Base-by-base conservation (phyloP, 148 eudicot species). In the Fallopia convolvulus region DNA sequence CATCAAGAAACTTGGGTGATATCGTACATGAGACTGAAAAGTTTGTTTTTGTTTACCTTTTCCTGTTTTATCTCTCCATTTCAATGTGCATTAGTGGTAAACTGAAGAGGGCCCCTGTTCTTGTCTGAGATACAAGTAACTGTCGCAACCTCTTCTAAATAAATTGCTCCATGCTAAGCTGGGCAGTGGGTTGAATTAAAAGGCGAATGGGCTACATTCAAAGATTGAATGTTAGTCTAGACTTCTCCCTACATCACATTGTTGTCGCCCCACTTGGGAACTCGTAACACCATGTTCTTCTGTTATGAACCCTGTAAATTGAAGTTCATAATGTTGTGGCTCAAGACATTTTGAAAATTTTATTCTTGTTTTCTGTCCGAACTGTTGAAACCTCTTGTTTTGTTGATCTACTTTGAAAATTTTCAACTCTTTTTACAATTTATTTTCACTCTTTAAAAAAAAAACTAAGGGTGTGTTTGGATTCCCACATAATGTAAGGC, bases 91-190 rank as follows among this genome's bases (percentile, higher is more conserved):
- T 20, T 58, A 14, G 79, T 26, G 39, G 18, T 63, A 12, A 63
- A 32, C 72, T 18, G 90, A 87, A 89, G 93, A 88, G 95, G 92
- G 89, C 97, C 93, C 97, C 70, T 80, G 97, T 91, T 90, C 83
- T 80, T 89, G 96, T 83, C 80, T n/a, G 74, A 91, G 92, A 84
- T 81, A 70, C 95, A 86, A 81, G 85, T 78, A 88, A 89, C 93
- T 17, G 85, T 86, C 91, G 93, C 97, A 93, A 87, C 90, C 93
- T 89, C 98, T 91, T 88, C 89, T 74, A 91, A 47, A 93, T 26
- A 26, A 63, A 63, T 30, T 13, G 70, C 15, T 63, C 39, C 40
- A 63, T 63, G 42, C 77, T 82, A 90, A 76, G 78, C 81, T 81
- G 83, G 87, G 92, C 74, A 72, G 60, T 56, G 95, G 90, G 97